A percentile compares a stretch with the other conserved stretches of the same genome.
These are phyloP conservation scores for Aegilops tauschii DNA, from an alignment of 176 grass and related monocot species.

Conservation along the genomic window DNA sequence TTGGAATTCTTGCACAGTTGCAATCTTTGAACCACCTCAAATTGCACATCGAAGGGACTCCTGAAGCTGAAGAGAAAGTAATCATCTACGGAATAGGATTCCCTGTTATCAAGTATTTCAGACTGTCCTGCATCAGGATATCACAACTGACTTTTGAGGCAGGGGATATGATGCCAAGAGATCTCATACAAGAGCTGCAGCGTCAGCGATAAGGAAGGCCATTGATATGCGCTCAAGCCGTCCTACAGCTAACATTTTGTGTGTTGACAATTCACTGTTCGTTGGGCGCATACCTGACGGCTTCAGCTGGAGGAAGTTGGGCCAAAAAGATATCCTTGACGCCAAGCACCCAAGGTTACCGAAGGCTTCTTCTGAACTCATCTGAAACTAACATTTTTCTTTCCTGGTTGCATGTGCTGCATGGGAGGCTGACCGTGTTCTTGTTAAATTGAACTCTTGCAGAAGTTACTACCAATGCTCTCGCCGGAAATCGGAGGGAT, in stretches of 20 bases:
- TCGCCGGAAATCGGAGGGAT: too few relatives aligned
- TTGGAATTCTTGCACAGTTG: background rate
- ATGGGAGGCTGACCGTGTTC: background rate
- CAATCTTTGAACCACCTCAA: background rate
- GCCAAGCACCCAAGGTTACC: conserved; percentile 51
- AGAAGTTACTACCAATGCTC: conserved; percentile 50
- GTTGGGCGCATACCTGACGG: background rate
- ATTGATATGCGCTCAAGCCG: background rate
- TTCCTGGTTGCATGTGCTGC: background rate
- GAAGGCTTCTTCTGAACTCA: background rate
- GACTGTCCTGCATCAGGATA: background rate
- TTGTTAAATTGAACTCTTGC: background rate
- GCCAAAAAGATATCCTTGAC: conserved; percentile 7
- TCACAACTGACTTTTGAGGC: background rate
- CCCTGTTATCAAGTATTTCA: background rate
- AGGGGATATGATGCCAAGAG: background rate
- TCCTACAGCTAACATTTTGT: background rate
- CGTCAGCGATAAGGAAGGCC: background rate
- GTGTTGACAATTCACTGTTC: background rate
- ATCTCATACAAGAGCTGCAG: background rate
- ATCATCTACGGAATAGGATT: background rate
- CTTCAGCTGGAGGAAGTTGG: conserved; percentile 43
- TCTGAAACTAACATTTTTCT: background rate
- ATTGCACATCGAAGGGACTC: background rate
- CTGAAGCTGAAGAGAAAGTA: background rate